These are phyloP conservation scores for Chrysosphaeria jannelii DNA, from an alignment of 2,329 filamentous ascomycete species.

Conservation along the genomic window DNA sequence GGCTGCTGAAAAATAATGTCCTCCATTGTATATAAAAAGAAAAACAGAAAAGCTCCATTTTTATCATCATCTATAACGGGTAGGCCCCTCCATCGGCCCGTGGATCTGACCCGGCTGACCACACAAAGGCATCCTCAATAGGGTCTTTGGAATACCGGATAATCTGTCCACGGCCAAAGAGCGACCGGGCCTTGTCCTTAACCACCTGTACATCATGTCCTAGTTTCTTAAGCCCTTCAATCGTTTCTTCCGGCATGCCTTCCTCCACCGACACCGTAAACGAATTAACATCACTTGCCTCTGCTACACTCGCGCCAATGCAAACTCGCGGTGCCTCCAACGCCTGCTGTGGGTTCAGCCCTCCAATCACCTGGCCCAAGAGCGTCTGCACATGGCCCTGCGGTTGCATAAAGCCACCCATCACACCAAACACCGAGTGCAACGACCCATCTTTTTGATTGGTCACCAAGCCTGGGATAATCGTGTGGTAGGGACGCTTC, in stretches of 20 bases:
- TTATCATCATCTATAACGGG: conserved; percentile 12
- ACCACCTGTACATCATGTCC: conserved; percentile 49
- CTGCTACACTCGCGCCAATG: conserved; percentile 44
- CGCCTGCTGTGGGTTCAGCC: conserved; percentile 57
- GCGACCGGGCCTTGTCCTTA: conserved; percentile 27
- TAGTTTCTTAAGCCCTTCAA: conserved; percentile 32
- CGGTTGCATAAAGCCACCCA: conserved; percentile 97
- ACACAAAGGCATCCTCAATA: conserved; percentile 37
- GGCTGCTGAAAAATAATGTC: too few species aligned
- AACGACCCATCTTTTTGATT: conserved; percentile 41
- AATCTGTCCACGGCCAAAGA: conserved; percentile 71
- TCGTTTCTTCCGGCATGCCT: conserved; percentile 37
- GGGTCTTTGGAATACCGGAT: conserved; percentile 47
- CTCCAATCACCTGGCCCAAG: conserved; percentile 63
- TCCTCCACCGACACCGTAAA: conserved; percentile 54
- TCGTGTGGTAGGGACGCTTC: conserved; percentile 90
- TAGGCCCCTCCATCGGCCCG: conserved; percentile 52
- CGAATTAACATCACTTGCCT: conserved; percentile 24
- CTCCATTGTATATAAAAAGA: too few species aligned
- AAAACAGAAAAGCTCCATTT: too few species aligned
- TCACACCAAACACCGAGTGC: conserved; percentile 75
- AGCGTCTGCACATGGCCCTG: conserved; percentile 88
- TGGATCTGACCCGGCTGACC: conserved; percentile 68
- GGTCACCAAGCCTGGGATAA: conserved; percentile 78
- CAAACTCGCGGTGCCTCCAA: conserved; percentile 80